Evolutionary conservation across 805 yeast species (phyloP).

Genomic region (Candida pini): DNA sequence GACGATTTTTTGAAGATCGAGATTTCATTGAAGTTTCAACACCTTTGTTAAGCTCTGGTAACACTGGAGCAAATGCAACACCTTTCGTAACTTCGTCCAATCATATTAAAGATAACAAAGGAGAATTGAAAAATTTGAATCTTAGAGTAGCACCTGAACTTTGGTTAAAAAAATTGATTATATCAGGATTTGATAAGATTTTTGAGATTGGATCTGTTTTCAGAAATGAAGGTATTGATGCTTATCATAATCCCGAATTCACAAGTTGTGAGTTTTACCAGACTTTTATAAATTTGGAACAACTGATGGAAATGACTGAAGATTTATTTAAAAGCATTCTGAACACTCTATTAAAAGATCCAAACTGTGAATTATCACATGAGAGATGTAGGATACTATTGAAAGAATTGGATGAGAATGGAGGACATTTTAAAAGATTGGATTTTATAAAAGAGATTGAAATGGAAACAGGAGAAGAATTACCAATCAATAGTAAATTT

Average conservation of each 20-base stretch:
- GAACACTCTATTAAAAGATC: slow-evolving; percentile 22
- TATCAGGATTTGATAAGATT: slow-evolving; percentile 80
- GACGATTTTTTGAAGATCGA: slow-evolving; percentile 48
- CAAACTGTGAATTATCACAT: slow-evolving; percentile 16
- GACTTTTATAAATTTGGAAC: slow-evolving; percentile 58
- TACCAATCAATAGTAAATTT: slow-evolving; percentile 40
- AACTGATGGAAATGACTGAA: slow-evolving; percentile 63
- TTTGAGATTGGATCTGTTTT: slow-evolving; percentile 83
- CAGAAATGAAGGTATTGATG: slow-evolving; percentile 89
- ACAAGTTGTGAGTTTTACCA: slow-evolving; percentile 87
- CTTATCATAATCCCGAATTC: slow-evolving; percentile 93
- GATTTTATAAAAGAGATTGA: slow-evolving; percentile 71
- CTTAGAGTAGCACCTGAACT: slow-evolving; percentile 92
- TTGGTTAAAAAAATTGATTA: slow-evolving; percentile 81
- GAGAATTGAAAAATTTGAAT: slow-evolving; percentile 34
- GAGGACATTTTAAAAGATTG: slow-evolving; percentile 33
- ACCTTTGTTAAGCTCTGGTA: slow-evolving; percentile 65
- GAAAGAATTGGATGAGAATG: slow-evolving; percentile 10
- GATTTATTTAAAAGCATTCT: slow-evolving; percentile 42
- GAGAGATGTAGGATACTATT: slow-evolving; percentile 16
- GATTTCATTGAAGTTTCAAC: slow-evolving; percentile 83
- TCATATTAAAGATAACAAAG: slow-evolving; percentile 29
- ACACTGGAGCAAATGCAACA: slow-evolving; percentile 87
- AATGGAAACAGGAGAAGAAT: slow-evolving; percentile 36
- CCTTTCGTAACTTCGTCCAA: slow-evolving; percentile 60